Percentiles rank a stretch among this genome's conserved stretches.
phyloP scores from a whole-genome alignment of 1,139 yeast genomes.

The Sugiyamaella novakii region DNA sequence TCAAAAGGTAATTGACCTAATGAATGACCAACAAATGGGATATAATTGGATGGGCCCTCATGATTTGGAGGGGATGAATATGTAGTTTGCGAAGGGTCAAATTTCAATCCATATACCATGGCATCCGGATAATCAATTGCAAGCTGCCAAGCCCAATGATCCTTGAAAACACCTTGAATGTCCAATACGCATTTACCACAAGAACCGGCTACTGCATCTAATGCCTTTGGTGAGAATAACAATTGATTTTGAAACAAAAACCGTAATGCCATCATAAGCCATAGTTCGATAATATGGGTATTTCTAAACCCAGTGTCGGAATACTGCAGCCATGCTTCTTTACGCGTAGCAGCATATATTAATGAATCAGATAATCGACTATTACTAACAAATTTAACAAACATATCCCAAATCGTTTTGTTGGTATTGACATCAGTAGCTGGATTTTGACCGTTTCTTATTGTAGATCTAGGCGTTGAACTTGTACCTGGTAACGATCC shows the following conservation, averaged over 20 bases:
- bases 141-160: slow-evolving; percentile 47
- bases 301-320: slow-evolving; percentile 18
- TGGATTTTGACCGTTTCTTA: neutral
- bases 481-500: slow-evolving; percentile 17
- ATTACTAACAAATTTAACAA: slow-evolving; percentile 34
- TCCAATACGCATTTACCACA: slow-evolving; percentile 32
- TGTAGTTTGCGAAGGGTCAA: slow-evolving; percentile 28
- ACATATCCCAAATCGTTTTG: slow-evolving; percentile 30
- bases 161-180: slow-evolving; percentile 39
- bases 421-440: slow-evolving; percentile 3
- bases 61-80: slow-evolving; percentile 23
- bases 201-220: slow-evolving; percentile 7
- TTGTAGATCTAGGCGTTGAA: neutral
- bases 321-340: slow-evolving; percentile 41
- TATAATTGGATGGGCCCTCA: slow-evolving; percentile 41
- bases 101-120: slow-evolving; percentile 41
- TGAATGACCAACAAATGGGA: slow-evolving; percentile 38
- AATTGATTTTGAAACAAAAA: slow-evolving; percentile 33
- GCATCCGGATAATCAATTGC: slow-evolving; percentile 44
- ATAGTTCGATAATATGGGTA: slow-evolving; percentile 36
- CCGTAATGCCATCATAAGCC: slow-evolving; percentile 41
- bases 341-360: slow-evolving; percentile 39
- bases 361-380: slow-evolving; percentile 38
- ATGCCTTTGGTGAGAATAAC: slow-evolving; percentile 26
- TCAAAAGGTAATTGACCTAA: slow-evolving; percentile 41